Percentiles rank a stretch among this genome's conserved stretches.
phyloP scores from a whole-genome alignment of 495 filamentous ascomycete genomes.

The Daldinia childiae region DNA sequence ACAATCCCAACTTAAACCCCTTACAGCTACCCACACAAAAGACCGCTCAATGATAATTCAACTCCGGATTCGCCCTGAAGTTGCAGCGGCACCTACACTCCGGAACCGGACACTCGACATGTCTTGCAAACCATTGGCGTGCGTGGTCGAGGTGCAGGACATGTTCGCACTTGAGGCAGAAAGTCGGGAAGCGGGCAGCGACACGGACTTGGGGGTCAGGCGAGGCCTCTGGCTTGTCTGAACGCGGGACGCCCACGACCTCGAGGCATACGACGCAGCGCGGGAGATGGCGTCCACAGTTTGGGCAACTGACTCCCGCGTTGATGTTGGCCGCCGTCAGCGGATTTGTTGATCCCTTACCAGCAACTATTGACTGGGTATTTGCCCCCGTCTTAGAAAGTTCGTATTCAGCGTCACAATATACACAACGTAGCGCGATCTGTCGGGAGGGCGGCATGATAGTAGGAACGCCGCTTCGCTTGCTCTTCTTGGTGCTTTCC shows the following conservation, averaged over 20 bases:
- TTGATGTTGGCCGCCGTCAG: constrained; percentile 58
- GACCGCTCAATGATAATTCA: constrained; percentile 52
- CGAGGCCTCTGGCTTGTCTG: constrained; percentile 65
- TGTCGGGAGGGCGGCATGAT: constrained; percentile 75
- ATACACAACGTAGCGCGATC: constrained; percentile 82
- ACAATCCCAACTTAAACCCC: neutral
- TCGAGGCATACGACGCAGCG: constrained; percentile 89
- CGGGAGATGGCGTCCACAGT: constrained; percentile 86
- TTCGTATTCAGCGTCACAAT: constrained; percentile 71
- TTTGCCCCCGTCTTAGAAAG: constrained; percentile 48
- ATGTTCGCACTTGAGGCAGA: constrained; percentile 90
- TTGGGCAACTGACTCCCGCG: constrained; percentile 75
- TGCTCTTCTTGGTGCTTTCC: constrained; percentile 64
- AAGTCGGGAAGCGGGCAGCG: constrained; percentile 69
- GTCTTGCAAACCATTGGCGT: constrained; percentile 82
- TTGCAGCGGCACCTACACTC: constrained; percentile 89
- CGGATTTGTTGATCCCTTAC: constrained; percentile 47
- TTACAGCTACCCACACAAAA: neutral
- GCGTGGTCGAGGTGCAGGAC: constrained; percentile 91
- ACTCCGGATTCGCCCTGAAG: constrained; percentile 58
- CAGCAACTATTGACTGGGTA: constrained; percentile 7
- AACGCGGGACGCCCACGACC: constrained; percentile 82
- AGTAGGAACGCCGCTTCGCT: constrained; percentile 69
- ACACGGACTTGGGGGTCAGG: constrained; percentile 59
- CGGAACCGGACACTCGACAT: constrained; percentile 85